Evolutionary conservation across 2,329 filamentous ascomycete genomes (phyloP).

Genomic region (Berkeleyomyces rouxiae): DNA sequence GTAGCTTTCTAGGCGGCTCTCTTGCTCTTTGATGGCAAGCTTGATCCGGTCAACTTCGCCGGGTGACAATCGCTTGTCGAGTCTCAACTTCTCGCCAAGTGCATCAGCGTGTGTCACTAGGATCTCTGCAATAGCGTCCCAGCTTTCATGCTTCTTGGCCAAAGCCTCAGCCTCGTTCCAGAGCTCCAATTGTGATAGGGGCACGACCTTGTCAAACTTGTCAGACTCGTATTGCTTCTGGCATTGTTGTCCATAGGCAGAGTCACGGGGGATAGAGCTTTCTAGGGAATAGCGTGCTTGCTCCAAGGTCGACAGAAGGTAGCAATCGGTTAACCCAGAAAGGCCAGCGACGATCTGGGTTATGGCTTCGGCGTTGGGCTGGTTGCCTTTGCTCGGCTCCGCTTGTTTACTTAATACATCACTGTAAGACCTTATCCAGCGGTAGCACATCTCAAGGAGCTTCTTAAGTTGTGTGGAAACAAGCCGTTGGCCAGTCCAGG

Average conservation of each 20-base stretch:
- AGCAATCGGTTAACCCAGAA: slow-evolving; percentile 36
- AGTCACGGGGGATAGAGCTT: slow-evolving; percentile 27
- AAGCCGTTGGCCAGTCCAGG: slow-evolving; percentile 65
- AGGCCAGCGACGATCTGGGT: slow-evolving; percentile 31
- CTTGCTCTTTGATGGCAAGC: slow-evolving; percentile 25
- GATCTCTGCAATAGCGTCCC: slow-evolving; percentile 38
- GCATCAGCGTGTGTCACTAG: slow-evolving; percentile 36
- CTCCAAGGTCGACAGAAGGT: slow-evolving; percentile 38
- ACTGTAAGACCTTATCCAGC: slow-evolving; percentile 36
- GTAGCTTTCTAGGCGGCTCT: slow-evolving; percentile 30
- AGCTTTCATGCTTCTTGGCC: slow-evolving; percentile 40
- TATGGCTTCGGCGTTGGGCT: slow-evolving; percentile 26
- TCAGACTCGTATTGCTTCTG: slow-evolving; percentile 32
- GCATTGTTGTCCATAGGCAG: slow-evolving; percentile 30
- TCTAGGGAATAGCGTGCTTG: slow-evolving; percentile 33
- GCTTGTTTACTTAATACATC: slow-evolving; percentile 15
- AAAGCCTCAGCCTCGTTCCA: slow-evolving; percentile 42
- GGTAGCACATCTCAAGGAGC: slow-evolving; percentile 39
- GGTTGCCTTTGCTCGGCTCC: slow-evolving; percentile 20
- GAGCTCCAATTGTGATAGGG: slow-evolving; percentile 36
- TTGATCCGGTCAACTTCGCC: slow-evolving; percentile 20
- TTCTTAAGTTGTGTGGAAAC: slow-evolving; percentile 46
- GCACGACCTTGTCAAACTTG: slow-evolving; percentile 34
- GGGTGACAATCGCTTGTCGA: slow-evolving; percentile 18
- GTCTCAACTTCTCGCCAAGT: slow-evolving; percentile 19